Percentiles rank a stretch among this genome's conserved stretches.
These are phyloP conservation scores for Xylaria flabelliformis DNA, from an alignment of 495 filamentous ascomycete genomes.

Conservation along the genomic window DNA sequence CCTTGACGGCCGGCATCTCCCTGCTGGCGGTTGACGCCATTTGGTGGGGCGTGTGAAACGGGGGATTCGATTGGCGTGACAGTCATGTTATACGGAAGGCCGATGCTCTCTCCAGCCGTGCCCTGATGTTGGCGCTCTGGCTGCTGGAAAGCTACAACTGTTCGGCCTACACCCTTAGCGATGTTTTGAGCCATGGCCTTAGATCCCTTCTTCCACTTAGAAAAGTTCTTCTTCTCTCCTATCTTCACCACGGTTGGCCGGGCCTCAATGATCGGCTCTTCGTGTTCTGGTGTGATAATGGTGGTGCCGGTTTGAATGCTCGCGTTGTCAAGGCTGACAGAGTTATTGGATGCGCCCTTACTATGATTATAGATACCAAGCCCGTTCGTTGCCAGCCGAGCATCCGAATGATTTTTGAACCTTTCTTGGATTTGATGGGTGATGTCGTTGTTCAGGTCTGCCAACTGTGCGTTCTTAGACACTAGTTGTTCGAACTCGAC, in stretches of 20 bases:
- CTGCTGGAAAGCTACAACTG: slow-evolving; percentile 64
- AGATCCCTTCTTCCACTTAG: slow-evolving; percentile 97
- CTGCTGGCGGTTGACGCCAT: slow-evolving; percentile 42
- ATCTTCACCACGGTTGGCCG: slow-evolving; percentile 92
- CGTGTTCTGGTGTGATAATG: slow-evolving; percentile 68
- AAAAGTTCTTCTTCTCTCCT: slow-evolving; percentile 84
- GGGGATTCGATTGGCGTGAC: slow-evolving; percentile 56
- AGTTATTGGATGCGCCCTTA: slow-evolving; percentile 75
- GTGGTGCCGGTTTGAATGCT: slow-evolving; percentile 60
- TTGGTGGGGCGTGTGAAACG: slow-evolving; percentile 35
- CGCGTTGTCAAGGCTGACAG: slow-evolving; percentile 62
- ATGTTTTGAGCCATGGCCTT: slow-evolving; percentile 93
- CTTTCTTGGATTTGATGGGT: slow-evolving; percentile 92
- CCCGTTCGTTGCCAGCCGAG: slow-evolving; percentile 67
- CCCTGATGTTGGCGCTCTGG: slow-evolving; percentile 58
- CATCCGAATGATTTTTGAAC: slow-evolving; percentile 71
- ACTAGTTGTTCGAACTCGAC: slow-evolving; percentile 95
- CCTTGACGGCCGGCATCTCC: slow-evolving; percentile 67
- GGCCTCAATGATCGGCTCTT: slow-evolving; percentile 69
- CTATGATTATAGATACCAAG: slow-evolving; percentile 83
- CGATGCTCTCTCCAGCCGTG: slow-evolving; percentile 61
- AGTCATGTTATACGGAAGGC: slow-evolving; percentile 67
- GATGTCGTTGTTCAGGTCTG: slow-evolving; percentile 92
- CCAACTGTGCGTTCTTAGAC: slow-evolving; percentile 89
- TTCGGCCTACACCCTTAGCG: slow-evolving; percentile 87